Base-by-base conservation (phyloP, 768 basidiomycete genomes). In the Omphalotus guepiniiformis region DNA sequence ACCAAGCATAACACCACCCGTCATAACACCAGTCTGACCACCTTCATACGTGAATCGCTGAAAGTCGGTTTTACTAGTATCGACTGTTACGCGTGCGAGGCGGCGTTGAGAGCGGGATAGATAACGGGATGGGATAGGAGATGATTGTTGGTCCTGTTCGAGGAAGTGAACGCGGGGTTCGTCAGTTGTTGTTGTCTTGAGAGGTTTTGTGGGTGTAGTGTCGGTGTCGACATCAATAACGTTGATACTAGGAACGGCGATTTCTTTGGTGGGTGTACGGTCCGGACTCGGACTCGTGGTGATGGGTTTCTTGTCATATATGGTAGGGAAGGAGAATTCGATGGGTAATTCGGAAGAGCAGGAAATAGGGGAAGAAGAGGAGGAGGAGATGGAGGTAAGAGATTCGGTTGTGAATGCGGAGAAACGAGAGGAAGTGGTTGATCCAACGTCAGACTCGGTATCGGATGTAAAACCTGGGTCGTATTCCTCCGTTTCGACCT, bases 1-100 rank as follows among this genome's bases (percentile, higher is more conserved):
- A 27, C 46, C 46, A 6, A 47, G 29, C 46, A 47, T 47, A 19
- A 47, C 46, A 8, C 46, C 46, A 11, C 46, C 46, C 15, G 38
- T 47, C 36, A 47, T 47, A 13, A 47, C 46, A 9, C 23, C 16
- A 5, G 46, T 47, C 27, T 47, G 46, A 29, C 46, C 46, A 39
- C 46, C 46, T 18, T 47, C 26, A 26, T 47, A 47, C 12, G 19
- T 47, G 23, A 29, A 47, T 28, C 22, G n/a, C 18, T 29, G 30
- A n/a, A 38, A 15, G 29, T 47, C 38, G n/a, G 29, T 38, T 28
- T 47, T 47, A 21, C n/a, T 26, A 5, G 23, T 30, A 7, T 47
- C 38, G 37, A 47, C 46, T 9, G 46, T 28, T 6, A 36, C 16
- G 32, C 37, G 27, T 1, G 46, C 35, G 27, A 38, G 38, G 38